Conservation (phyloP, 768 basidiomycete species). For the Rhodotorula diobovata region DNA sequence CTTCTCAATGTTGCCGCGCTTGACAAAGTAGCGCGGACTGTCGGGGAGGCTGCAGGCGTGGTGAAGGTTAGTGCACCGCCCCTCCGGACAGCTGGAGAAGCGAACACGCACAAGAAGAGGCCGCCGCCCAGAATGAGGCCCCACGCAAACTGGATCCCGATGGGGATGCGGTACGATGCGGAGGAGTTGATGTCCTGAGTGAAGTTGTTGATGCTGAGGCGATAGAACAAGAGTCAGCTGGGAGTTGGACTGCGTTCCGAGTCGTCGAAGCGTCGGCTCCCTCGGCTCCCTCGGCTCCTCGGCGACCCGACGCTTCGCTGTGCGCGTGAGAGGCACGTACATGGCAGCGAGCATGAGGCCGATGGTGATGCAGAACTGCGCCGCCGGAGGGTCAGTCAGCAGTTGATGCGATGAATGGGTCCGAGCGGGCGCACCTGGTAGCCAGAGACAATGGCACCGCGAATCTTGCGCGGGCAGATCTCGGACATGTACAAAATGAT, state of each 20-base stretch:
- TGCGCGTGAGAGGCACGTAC: no score
- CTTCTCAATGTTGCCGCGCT: slow-evolving; percentile 59
- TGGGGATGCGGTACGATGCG: slow-evolving; percentile 55
- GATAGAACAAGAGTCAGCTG: no score
- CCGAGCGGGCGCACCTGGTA: slow-evolving; percentile 47
- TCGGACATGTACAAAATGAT: slow-evolving; percentile 52
- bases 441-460: slow-evolving; percentile 62
- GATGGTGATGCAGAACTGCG: slow-evolving; percentile 54
- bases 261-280: no score
- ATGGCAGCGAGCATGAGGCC: slow-evolving; percentile 54
- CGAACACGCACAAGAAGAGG: no score
- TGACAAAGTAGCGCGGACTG: slow-evolving; percentile 59
- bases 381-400: not conserved
- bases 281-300: no score
- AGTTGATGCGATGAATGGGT: not conserved
- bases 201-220: slow-evolving; percentile 65
- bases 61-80: no score
- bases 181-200: slow-evolving; percentile 54
- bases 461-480: slow-evolving; percentile 67
- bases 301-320: no score
- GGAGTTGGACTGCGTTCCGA: no score
- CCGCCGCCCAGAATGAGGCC: slow-evolving; percentile 65
- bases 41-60: no score
- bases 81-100: no score
- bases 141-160: slow-evolving; percentile 61